Conservation (phyloP, 257 asterid genomes). For the Solanum sitiens region DNA sequence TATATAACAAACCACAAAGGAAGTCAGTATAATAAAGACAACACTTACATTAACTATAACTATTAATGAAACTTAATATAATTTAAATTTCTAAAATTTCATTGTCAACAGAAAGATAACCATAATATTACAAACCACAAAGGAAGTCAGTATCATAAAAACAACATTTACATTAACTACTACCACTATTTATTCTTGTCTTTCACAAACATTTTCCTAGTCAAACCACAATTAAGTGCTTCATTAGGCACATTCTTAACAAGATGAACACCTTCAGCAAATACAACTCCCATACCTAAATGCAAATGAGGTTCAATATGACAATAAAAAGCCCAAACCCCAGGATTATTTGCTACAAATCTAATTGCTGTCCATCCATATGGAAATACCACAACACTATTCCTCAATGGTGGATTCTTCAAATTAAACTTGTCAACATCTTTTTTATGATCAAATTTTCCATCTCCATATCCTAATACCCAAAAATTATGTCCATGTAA, state of each 20-base stretch:
- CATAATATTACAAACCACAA: neutral
- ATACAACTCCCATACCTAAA: slow-evolving; percentile 76
- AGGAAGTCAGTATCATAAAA: neutral
- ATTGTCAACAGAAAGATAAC: fast-evolving
- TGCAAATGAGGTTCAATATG: slow-evolving; percentile 76
- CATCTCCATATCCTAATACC: slow-evolving; percentile 74
- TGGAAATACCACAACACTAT: slow-evolving; percentile 55
- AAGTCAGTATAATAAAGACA: too few species aligned
- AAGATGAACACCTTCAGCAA: slow-evolving; percentile 47
- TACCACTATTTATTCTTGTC: neutral
- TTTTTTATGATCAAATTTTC: slow-evolving; percentile 23
- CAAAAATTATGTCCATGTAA: slow-evolving; percentile 83
- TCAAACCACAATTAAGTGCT: slow-evolving; percentile 51
- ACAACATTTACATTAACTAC: neutral
- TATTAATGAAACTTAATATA: too few species aligned
- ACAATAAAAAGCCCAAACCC: slow-evolving; percentile 84
- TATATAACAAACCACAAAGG: too few species aligned
- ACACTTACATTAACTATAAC: too few species aligned
- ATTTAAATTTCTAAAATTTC: too few species aligned
- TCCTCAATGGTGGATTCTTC: slow-evolving; percentile 56
- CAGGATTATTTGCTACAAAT: slow-evolving; percentile 71
- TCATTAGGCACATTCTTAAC: slow-evolving; percentile 30
- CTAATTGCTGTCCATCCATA: slow-evolving; percentile 84
- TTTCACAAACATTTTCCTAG: slow-evolving; percentile 19
- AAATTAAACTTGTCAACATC: slow-evolving; percentile 40